Evolutionary conservation across 108 stramenopile species (phyloP).

Genomic region (Fragilariopsis cylindrus): DNA sequence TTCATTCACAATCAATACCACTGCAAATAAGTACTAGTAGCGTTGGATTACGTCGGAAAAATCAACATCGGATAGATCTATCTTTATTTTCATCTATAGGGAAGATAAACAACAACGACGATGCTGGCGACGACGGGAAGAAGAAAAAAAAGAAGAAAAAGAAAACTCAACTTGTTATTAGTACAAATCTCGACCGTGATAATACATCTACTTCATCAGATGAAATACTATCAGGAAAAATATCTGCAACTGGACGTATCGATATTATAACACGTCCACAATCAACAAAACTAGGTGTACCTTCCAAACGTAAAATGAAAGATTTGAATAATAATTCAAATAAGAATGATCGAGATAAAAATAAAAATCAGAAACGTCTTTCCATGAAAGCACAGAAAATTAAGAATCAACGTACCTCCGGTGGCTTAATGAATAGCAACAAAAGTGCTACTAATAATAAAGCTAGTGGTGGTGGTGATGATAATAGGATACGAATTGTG

Average conservation of each 20-base stretch:
- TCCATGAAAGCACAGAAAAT: neutral
- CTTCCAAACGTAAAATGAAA: neutral
- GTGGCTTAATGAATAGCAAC: neutral
- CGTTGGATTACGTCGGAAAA: too few relatives aligned
- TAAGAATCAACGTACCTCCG: neutral
- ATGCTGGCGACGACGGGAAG: too few relatives aligned
- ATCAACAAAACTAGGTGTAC: neutral
- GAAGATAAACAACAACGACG: too few relatives aligned
- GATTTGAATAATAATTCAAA: neutral
- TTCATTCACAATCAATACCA: too few relatives aligned
- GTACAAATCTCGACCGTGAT: neutral
- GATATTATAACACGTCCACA: neutral
- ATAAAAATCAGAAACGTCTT: neutral
- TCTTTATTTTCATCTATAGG: too few relatives aligned
- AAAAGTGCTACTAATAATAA: neutral
- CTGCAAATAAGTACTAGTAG: too few relatives aligned
- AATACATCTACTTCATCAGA: too few relatives aligned
- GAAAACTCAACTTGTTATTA: neutral
- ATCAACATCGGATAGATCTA: too few relatives aligned
- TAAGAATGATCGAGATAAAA: neutral
- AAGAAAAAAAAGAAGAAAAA: constrained; percentile 7
- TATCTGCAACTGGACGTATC: neutral
- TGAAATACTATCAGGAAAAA: too few relatives aligned
- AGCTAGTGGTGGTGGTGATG: neutral
- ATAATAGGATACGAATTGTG: neutral